phyloP scores from a whole-genome alignment of 257 asterid species.

The Capsicum baccatum region DNA sequence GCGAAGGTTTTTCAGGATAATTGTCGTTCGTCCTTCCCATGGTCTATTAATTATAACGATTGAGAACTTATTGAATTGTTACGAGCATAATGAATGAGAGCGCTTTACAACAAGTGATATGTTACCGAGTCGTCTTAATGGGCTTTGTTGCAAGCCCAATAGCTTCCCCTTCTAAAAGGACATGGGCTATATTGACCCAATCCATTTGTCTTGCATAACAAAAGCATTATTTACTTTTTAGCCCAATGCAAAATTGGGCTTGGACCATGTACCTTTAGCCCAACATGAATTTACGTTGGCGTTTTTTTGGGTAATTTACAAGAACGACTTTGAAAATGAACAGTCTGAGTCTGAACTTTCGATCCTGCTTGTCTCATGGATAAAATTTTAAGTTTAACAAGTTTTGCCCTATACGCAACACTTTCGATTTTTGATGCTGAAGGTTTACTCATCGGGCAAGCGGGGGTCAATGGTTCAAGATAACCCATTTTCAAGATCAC shows the following conservation, averaged over 20 bases:
- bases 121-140: not conserved
- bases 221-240: not conserved
- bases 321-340: not conserved
- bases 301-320: not conserved
- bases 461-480: no score
- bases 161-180: not conserved
- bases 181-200: not conserved
- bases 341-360: not conserved
- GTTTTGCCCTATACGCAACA: not conserved
- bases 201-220: not conserved
- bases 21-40: not conserved
- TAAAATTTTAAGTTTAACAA: no score
- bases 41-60: not conserved
- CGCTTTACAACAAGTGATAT: not conserved
- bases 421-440: no score
- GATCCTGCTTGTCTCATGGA: not conserved
- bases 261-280: not conserved
- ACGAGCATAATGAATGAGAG: not conserved
- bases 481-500: no score
- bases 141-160: not conserved
- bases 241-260: not conserved
- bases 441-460: no score
- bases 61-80: not conserved
- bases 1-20: not conserved
- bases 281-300: not conserved